phyloP scores from a whole-genome alignment of 768 basidiomycete species.

The Podaxis sp. region DNA sequence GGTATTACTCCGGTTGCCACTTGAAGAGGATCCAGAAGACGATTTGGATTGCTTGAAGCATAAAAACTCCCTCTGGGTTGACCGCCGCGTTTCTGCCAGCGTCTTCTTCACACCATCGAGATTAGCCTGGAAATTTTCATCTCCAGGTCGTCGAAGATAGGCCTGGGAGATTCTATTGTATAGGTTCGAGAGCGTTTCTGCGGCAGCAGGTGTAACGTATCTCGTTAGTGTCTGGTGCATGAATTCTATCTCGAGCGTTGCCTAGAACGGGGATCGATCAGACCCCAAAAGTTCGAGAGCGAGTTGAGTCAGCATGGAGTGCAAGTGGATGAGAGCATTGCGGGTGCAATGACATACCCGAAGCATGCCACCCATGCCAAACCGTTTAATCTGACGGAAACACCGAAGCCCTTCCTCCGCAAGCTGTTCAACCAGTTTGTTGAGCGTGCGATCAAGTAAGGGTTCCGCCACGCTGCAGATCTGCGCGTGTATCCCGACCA shows the following conservation, averaged over 20 bases:
- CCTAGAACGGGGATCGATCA: conserved; percentile 46
- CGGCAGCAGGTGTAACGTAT: conserved; percentile 81
- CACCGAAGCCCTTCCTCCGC: conserved; percentile 81
- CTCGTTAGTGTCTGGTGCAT: conserved; percentile 93
- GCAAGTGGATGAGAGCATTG: background rate
- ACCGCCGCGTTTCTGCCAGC: conserved; percentile 80
- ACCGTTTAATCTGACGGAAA: conserved; percentile 86
- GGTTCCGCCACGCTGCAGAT: conserved; percentile 78
- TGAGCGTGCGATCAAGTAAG: conserved; percentile 80
- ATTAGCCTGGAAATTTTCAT: conserved; percentile 83
- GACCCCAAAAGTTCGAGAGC: background rate
- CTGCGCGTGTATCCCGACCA: conserved; percentile 92
- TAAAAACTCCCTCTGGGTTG: conserved; percentile 92
- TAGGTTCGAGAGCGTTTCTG: conserved; percentile 83
- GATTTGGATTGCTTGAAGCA: conserved; percentile 82
- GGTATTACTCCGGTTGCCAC: conserved; percentile 8
- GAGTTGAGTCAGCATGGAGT: conserved; percentile 6
- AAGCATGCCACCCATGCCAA: conserved; percentile 99
- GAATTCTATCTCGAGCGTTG: conserved; percentile 98
- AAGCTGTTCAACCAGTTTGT: conserved; percentile 77
- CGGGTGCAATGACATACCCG: conserved; percentile 55
- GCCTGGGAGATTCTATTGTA: conserved; percentile 95
- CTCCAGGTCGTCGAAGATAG: conserved; percentile 81
- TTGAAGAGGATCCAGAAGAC: conserved; percentile 21
- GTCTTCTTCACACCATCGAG: conserved; percentile 92